Percentiles rank a stretch among this genome's conserved stretches.
These are phyloP conservation scores for Colletotrichum lindemuthianum DNA, from an alignment of 2,329 filamentous ascomycete species.

Conservation along the genomic window DNA sequence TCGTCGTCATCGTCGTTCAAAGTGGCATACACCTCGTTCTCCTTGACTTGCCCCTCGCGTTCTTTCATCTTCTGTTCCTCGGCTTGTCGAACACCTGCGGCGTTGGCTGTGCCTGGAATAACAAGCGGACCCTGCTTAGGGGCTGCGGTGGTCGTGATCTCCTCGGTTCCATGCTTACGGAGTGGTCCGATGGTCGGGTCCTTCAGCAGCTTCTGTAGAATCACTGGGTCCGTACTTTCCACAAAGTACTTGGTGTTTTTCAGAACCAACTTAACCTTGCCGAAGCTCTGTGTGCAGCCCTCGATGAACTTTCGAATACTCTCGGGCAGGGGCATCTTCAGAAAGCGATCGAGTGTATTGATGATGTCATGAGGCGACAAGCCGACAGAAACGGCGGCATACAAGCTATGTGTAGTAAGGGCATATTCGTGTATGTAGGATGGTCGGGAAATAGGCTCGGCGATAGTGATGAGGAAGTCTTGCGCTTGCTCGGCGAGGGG, in stretches of 20 bases:
- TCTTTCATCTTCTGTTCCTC: constrained; percentile 54
- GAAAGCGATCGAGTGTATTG: constrained; percentile 84
- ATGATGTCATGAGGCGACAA: constrained; percentile 90
- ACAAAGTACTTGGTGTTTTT: constrained; percentile 96
- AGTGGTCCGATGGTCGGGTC: constrained; percentile 84
- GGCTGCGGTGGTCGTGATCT: constrained; percentile 82
- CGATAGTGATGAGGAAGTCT: constrained; percentile 95
- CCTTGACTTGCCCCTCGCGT: constrained; percentile 62
- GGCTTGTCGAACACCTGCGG: constrained; percentile 85
- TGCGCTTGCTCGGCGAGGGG: constrained; percentile 87
- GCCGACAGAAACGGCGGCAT: constrained; percentile 96
- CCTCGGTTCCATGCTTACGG: constrained; percentile 75
- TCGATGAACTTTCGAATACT: constrained; percentile 81
- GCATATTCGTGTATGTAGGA: constrained; percentile 94
- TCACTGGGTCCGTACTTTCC: constrained; percentile 87
- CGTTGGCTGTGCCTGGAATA: constrained; percentile 94
- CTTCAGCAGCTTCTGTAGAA: constrained; percentile 86
- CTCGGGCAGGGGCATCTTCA: constrained; percentile 88
- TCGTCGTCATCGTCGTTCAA: constrained; percentile 89
- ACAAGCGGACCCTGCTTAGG: constrained; percentile 88
- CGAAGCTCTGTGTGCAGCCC: constrained; percentile 87
- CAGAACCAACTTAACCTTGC: constrained; percentile 93
- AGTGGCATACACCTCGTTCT: constrained; percentile 76
- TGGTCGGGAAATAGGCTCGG: constrained; percentile 90
- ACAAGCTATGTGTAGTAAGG: constrained; percentile 90